Percentiles rank a stretch among this genome's conserved stretches.
Evolutionary conservation across 73 alveolate genomes (phyloP).

Genomic region (Paramecium primaurelia): DNA sequence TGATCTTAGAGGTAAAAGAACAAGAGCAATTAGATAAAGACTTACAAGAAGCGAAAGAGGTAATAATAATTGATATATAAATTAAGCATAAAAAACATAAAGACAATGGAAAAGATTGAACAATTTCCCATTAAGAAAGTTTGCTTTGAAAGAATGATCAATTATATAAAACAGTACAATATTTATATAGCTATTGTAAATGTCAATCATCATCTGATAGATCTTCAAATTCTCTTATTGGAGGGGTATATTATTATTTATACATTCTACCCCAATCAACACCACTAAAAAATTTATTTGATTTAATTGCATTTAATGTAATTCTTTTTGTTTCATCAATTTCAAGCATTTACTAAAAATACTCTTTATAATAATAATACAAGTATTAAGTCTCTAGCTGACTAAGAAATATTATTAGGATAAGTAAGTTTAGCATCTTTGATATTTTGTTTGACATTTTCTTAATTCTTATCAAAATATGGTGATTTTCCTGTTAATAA

Average conservation of each 20-base stretch:
- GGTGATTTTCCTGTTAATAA: constrained; percentile 49
- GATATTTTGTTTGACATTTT: constrained; percentile 55
- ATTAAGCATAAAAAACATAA: neutral
- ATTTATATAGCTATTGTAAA: neutral
- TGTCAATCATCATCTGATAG: neutral
- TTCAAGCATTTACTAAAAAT: constrained; percentile 69
- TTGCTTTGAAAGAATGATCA: constrained; percentile 24
- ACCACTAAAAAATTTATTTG: constrained; percentile 82
- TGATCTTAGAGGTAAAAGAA: neutral
- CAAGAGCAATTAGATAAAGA: constrained; percentile 33
- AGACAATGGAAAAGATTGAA: constrained; percentile 36
- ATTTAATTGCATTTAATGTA: constrained; percentile 85
- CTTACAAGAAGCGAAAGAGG: neutral
- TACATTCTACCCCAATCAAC: constrained; percentile 86
- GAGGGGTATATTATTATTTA: constrained; percentile 67
- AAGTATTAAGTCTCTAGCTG: constrained; percentile 38
- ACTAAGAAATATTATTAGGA: constrained; percentile 57
- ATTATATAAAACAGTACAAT: neutral
- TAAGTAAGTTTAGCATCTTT: neutral
- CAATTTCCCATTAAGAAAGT: constrained; percentile 41
- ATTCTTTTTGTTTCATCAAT: constrained; percentile 86
- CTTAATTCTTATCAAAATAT: constrained; percentile 40
- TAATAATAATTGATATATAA: neutral
- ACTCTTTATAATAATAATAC: neutral
- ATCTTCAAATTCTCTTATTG: constrained; percentile 55